Percentiles rank a stretch among this genome's conserved stretches.
Evolutionary conservation across 345 rosid species (phyloP).

Genomic region (Litchi chinensis): DNA sequence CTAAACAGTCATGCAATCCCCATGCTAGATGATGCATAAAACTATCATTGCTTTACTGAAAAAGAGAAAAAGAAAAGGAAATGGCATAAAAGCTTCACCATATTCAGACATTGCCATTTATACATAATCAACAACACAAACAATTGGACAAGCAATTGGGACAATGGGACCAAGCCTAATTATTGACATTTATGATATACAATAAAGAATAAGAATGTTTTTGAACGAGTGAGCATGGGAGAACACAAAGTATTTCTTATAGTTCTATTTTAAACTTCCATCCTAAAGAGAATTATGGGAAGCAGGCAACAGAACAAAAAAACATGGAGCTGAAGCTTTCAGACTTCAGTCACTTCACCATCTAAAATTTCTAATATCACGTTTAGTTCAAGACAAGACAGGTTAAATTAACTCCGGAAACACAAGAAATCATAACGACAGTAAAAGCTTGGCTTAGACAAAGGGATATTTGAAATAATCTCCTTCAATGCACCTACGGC

Average conservation of each 20-base stretch:
- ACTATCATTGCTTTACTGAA: neutral
- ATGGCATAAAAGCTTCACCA: neutral
- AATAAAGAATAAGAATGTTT: neutral
- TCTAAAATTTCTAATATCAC: neutral
- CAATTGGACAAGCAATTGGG: neutral
- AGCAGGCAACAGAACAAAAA: neutral
- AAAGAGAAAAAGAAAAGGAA: neutral
- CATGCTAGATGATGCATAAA: neutral
- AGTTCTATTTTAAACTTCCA: neutral
- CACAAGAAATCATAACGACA: neutral
- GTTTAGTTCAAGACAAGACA: neutral
- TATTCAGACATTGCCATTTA: too few species aligned
- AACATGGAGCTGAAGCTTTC: neutral
- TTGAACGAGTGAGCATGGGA: neutral
- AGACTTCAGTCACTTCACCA: neutral
- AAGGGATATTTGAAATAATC: neutral
- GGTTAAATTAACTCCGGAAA: neutral
- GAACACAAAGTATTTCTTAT: neutral
- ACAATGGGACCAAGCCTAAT: neutral
- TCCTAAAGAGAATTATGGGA: neutral
- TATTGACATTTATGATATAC: neutral
- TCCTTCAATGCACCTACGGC: neutral
- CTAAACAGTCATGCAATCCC: neutral
- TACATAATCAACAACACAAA: neutral
- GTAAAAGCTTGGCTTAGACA: neutral